phyloP scores from a whole-genome alignment of 768 basidiomycete genomes.

The Kwoniella dendrophila region DNA sequence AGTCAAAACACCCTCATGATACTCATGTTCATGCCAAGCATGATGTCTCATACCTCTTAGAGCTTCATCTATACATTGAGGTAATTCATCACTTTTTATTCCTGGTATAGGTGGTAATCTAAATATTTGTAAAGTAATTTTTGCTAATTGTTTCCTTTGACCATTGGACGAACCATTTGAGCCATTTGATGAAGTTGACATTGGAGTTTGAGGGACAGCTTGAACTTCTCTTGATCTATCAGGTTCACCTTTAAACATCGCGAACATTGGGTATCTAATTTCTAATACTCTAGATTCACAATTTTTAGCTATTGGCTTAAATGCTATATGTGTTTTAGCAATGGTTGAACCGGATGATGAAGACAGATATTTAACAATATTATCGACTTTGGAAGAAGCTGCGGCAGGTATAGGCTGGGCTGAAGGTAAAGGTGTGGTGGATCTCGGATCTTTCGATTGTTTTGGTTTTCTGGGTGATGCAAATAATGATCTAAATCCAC shows the following conservation, averaged over 20 bases:
- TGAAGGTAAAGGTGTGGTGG: constrained; percentile 24
- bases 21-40: constrained; percentile 90
- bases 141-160: constrained; percentile 71
- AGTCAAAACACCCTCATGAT: constrained; percentile 88
- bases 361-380: constrained; percentile 50
- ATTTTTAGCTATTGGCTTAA: constrained; percentile 78
- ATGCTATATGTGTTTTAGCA: constrained; percentile 81
- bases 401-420: constrained; percentile 3
- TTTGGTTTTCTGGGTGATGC: constrained; percentile 58
- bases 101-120: constrained; percentile 86
- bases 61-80: constrained; percentile 91
- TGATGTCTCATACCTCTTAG: constrained; percentile 82
- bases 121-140: constrained; percentile 87
- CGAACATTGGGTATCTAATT: constrained; percentile 59
- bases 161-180: constrained; percentile 8
- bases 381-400: constrained; percentile 19
- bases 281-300: constrained; percentile 86
- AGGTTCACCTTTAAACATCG: constrained; percentile 51
- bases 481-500: constrained; percentile 54
- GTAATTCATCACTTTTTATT: constrained; percentile 72
- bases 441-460: constrained; percentile 20
- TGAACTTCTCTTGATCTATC: constrained; percentile 28
- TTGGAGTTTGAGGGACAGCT: constrained; percentile 8
- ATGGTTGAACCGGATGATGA: constrained; percentile 61
- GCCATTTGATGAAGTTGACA: constrained; percentile 21